Conservation (phyloP, 1,284 basidiomycete species). For the Ganoderma meredithae region DNA sequence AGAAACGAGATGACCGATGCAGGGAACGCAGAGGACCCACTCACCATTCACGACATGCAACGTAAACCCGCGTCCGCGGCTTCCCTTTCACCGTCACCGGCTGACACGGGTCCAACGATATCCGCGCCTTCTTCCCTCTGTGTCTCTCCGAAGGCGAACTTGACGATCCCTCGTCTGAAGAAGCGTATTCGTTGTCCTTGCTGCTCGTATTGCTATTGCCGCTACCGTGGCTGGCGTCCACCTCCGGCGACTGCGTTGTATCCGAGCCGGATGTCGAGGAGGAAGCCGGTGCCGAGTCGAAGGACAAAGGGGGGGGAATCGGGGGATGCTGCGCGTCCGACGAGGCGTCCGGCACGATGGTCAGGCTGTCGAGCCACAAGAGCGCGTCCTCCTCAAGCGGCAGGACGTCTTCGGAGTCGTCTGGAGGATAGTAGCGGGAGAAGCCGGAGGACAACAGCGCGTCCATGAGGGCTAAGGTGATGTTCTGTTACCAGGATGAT, state of each 20-base stretch:
- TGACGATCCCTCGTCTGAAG: neutral
- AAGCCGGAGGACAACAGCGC: neutral
- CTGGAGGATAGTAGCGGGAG: constrained; percentile 3
- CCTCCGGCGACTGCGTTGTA: constrained; percentile 1
- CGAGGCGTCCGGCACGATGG: neutral
- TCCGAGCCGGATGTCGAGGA: neutral
- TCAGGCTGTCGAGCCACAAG: constrained; percentile 10
- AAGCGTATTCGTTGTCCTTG: neutral
- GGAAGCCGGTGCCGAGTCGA: too few species aligned
- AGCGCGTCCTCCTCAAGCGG: constrained; percentile 8
- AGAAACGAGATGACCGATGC: neutral
- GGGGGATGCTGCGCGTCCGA: neutral
- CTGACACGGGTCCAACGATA: constrained; percentile 17
- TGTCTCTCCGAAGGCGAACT: neutral
- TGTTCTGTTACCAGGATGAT: too few species aligned
- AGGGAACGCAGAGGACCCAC: constrained; percentile 5
- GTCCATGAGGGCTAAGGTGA: neutral
- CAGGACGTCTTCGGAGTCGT: neutral
- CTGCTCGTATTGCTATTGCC: neutral
- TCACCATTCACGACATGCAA: constrained; percentile 23
- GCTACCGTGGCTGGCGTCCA: neutral
- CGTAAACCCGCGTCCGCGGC: constrained; percentile 21
- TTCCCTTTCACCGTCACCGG: constrained; percentile 21
- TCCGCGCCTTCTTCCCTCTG: constrained; percentile 9
- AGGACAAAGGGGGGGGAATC: too few species aligned